phyloP scores from a whole-genome alignment of 2,329 filamentous ascomycete species.

The Fusarium coicis region DNA sequence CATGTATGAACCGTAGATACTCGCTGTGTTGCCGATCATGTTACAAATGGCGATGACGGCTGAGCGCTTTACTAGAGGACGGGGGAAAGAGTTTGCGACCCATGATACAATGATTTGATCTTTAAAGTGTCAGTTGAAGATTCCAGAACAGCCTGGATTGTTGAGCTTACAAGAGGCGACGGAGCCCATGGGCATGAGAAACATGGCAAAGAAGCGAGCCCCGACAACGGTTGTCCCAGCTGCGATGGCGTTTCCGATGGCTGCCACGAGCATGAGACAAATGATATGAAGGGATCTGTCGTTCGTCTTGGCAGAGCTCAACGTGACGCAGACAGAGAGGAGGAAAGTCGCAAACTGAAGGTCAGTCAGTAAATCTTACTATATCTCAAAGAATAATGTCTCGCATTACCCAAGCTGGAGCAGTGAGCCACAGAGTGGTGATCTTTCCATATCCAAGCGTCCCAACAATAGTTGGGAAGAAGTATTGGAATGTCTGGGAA shows the following conservation, averaged over 20 bases:
- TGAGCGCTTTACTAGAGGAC: conserved; percentile 74
- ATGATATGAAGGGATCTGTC: conserved; percentile 69
- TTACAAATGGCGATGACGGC: conserved; percentile 74
- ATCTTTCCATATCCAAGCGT: conserved; percentile 68
- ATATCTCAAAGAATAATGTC: too few species aligned
- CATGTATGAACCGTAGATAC: conserved; percentile 61
- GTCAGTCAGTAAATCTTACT: too few species aligned
- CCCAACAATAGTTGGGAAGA: conserved; percentile 72
- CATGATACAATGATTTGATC: conserved; percentile 71
- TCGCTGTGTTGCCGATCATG: conserved; percentile 69
- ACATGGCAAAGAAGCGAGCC: conserved; percentile 71
- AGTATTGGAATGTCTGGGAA: conserved; percentile 70
- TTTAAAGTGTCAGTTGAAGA: neutral
- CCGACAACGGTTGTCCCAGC: conserved; percentile 61
- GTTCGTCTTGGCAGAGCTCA: conserved; percentile 62
- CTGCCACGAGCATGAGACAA: conserved; percentile 61
- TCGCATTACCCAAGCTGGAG: conserved; percentile 61
- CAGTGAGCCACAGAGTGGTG: conserved; percentile 66
- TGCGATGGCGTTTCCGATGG: conserved; percentile 65
- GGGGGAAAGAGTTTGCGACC: conserved; percentile 77
- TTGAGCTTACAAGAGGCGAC: conserved; percentile 56
- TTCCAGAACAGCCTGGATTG: rapidly evolving
- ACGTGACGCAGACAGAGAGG: conserved; percentile 64
- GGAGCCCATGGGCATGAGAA: conserved; percentile 67
- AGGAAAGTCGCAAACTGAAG: conserved; percentile 59